These are phyloP conservation scores for Myxozyma melibiosi DNA, from an alignment of 805 yeast species.

Conservation along the genomic window DNA sequence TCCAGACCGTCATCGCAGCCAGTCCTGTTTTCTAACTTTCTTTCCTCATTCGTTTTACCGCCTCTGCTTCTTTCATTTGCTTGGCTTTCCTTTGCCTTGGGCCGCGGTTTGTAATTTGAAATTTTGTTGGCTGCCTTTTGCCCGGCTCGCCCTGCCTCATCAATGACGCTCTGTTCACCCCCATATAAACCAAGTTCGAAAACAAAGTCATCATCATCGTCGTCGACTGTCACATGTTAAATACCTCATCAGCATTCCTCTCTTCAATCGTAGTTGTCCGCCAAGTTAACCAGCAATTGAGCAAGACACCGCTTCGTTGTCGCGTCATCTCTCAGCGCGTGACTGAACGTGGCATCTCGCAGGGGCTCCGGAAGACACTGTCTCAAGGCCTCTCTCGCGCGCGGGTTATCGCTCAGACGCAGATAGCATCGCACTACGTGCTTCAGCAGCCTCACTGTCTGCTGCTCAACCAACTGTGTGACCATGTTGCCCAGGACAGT, in stretches of 20 bases:
- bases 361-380: constrained; percentile 84
- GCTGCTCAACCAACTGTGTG: constrained; percentile 73
- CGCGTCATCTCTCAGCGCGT: constrained; percentile 77
- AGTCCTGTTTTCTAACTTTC: too few relatives aligned
- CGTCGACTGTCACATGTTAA: too few relatives aligned
- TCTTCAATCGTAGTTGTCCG: constrained; percentile 42
- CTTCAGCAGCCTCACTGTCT: constrained; percentile 81
- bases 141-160: too few relatives aligned
- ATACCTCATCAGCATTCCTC: too few relatives aligned
- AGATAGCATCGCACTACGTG: constrained; percentile 94
- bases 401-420: constrained; percentile 83
- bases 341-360: constrained; percentile 81
- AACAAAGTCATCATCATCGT: too few relatives aligned
- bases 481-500: constrained; percentile 87
- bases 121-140: too few relatives aligned
- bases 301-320: constrained; percentile 86
- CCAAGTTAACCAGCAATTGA: constrained; percentile 71
- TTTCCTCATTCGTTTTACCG: too few relatives aligned
- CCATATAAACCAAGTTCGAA: not conserved
- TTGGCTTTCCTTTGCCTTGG: too few relatives aligned
- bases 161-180: too few relatives aligned
- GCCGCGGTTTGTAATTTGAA: too few relatives aligned
- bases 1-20: too few relatives aligned
- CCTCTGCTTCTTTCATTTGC: too few relatives aligned
- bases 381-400: constrained; percentile 84